A percentile compares a stretch with the other conserved stretches of the same genome.
Conservation (phyloP, 495 filamentous ascomycete species). For the Platismatia glauca region DNA sequence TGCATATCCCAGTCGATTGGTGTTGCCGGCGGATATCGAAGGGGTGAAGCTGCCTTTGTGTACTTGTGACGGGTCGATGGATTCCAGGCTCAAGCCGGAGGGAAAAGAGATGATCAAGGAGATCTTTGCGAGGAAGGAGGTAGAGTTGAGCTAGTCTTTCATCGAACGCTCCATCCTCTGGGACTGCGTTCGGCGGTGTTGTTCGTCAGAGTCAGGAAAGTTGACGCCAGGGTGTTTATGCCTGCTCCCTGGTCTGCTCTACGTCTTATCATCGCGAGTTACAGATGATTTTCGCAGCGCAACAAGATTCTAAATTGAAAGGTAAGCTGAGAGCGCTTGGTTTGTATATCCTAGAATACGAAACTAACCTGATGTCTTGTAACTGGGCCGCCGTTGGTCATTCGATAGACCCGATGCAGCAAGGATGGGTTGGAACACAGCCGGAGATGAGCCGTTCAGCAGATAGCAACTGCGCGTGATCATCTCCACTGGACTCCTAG, state of each 20-base stretch:
- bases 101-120: conserved; percentile 37
- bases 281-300: neutral
- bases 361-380: neutral
- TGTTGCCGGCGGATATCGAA: conserved; percentile 46
- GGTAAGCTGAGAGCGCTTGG: neutral
- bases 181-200: neutral
- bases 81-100: conserved; percentile 34
- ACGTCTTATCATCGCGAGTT: neutral
- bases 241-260: neutral
- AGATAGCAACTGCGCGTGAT: neutral
- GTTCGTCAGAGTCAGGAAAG: neutral
- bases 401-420: neutral
- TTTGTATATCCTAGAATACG: neutral
- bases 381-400: neutral
- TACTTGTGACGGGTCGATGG: conserved; percentile 47
- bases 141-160: too few relatives aligned
- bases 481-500: conserved; percentile 40
- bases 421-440: neutral
- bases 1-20: conserved; percentile 46
- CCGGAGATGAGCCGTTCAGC: neutral
- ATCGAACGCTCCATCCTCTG: neutral
- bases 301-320: neutral
- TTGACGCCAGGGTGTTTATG: neutral
- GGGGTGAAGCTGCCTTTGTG: conserved; percentile 43
- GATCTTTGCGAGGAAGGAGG: conserved; percentile 35